Evolutionary conservation across 2,329 filamentous ascomycete genomes (phyloP), one percentile per base, ranked within the genome.

Genomic region (Phyllosticta paracitricarpa): DNA sequence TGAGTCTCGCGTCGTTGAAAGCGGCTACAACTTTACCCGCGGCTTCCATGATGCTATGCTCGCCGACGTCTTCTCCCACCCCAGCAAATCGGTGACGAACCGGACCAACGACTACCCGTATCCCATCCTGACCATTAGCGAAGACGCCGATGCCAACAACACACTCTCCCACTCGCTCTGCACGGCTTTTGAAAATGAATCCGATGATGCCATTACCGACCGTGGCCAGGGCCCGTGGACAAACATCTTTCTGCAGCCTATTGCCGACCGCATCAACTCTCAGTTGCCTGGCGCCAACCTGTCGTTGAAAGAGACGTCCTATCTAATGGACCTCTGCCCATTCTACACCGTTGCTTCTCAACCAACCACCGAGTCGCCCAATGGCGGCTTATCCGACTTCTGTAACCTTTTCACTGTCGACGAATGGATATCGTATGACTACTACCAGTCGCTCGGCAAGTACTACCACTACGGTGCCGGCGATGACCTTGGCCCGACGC

Each of bases 321-420:
- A 81, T 62, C 71, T 97, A 35, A 96, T 97, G 91, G 91, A 96
- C 68, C 79, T 96, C 63, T 97, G 92, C 69, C 87, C 92, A 0
- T 96, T 91, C 75, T 82, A 88, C 66, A 93, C 89, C 0, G 84
- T 96, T n/a, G 84, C 87, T 8, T 48, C 40, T n/a, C 40, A 48
- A n/a, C 40, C 40, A n/a, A 48, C 14, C 17, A 48, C 40, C 14
- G 78, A 83, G 5, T 69, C 74, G 0, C 75, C 80, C 2, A 81
- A 77, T 4, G 79, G 74, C 19, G 71, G 70, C 4, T 71, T 87
- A 9, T 91, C 90, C 0, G 76, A 79, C 0, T 95, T 96, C 75
- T 97, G 92, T 73, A 70, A 72, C 14, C 78, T 96, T 26, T 96
- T 96, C 75, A 86, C 83, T 0, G 71, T 79, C 14, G 72, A 81